Base-by-base conservation (phyloP, 148 eudicot species). In the Cornus suecica region DNA sequence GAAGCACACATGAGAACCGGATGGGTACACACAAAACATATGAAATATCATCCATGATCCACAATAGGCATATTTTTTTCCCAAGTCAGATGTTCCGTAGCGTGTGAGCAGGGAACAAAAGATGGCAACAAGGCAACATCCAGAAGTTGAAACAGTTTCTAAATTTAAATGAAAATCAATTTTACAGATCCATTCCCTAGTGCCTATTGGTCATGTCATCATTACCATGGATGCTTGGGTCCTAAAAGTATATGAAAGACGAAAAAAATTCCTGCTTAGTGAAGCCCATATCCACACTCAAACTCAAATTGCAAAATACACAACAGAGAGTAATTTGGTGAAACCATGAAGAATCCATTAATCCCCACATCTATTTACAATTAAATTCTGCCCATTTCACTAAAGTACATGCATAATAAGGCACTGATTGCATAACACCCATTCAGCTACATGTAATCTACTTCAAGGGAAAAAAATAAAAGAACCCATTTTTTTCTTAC, bases 301-400 rank as follows among this genome's bases (percentile, higher is more conserved):
- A 13, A 0, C 54, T 48, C 54, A 22, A 18, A 18, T 1, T 5
- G 20, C 62, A 20, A 24, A 5, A 18, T 18, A 18, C 62, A 58
- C 62, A 58, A 58, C 62, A 54, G 10, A 22, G 8, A 58, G 24
- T 58, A 20, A 52, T 52, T n/a, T 58, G n/a, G 62, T 22, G 27
- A 45, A 61, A 66, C 26, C 42, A 58, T 28, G 60, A 29, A 73
- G 9, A 24, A 68, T 67, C 28, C 31, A 37, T 62, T 68, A 48
- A 45, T 2, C 30, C 48, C 63, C 5, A 79, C 29, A 23, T 79
- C n/a, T 24, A 74, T 61, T 72, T 68, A 73, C 77, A 34, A 23
- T 42, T 42, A 26, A 25, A 32, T 72, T 30, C 69, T 68, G 15
- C 18, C 24, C 62, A 32, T 74, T 48, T 28, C 70, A 29, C 70